Base-by-base conservation (phyloP, 352 stramenopile species). In the Nothophytophthora sp. region DNA sequence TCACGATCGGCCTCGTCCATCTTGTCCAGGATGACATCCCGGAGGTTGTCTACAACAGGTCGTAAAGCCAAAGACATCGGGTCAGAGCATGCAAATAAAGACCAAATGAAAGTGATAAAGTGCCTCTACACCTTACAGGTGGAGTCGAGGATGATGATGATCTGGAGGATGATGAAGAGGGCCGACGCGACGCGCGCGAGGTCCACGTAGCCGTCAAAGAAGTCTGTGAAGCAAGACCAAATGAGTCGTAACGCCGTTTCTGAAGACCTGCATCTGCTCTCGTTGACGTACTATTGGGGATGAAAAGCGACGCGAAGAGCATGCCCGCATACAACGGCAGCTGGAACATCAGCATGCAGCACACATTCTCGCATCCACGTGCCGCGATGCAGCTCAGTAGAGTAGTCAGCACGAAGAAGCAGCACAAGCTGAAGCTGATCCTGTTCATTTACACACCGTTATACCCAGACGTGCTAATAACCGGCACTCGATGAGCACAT, bases 101-200 rank as follows among this genome's bases (percentile, higher is more conserved):
- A n/a, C n/a, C n/a, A n/a, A n/a, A n/a, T n/a, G n/a, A n/a, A n/a
- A n/a, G n/a, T n/a, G n/a, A n/a, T n/a, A n/a, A n/a, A n/a, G n/a
- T n/a, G n/a, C n/a, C n/a, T n/a, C n/a, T n/a, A n/a, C n/a, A n/a
- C 20, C 68, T 25, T 65, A 90, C 81, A 90, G 3, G 66, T 72
- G 22, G 68, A 89, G 57, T 92, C 81, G 42, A 92, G 53, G 55
- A 92, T 88, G 60, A 92, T 92, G 60, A 90, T 52, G 53, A 92
- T 86, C 63, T 92, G 81, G 23, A 92, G 46, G 33, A 90, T 72
- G 40, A 90, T 78, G 48, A 92, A 92, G 10, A 73, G 53, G 1
- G 72, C 70, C 28, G 78, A 90, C 6, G 70, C 58, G 25, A 92
- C 53, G 4, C 78, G 78, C 5, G 78, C 76, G 23, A 92, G 43